Base-by-base conservation (phyloP, 2,329 filamentous ascomycete species). In the Calonectria honghensis region DNA sequence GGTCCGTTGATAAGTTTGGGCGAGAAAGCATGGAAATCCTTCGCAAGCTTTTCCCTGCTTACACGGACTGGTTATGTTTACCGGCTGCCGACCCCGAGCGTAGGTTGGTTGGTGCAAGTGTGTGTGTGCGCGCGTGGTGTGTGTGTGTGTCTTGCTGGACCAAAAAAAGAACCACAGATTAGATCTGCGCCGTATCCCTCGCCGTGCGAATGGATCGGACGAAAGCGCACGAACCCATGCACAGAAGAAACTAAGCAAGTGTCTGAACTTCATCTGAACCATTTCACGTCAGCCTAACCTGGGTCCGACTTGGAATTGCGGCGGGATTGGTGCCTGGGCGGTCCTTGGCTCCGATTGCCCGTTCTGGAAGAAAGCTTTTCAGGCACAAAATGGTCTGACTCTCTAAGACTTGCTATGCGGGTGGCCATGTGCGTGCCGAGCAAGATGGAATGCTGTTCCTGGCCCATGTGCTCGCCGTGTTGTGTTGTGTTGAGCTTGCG, bases 261-360 rank as follows among this genome's bases (percentile, higher is more conserved):
- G 61, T 50, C 20, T 50, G 61, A 45, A 45, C 31, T 65, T 50
- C 39, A 32, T 65, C 39, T 65, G 61, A 65, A 65, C 61, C 61
- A 50, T 50, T 45, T 65, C 61, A 65, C 61, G 41, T 65, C 57
- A 63, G 57, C 57, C 37, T 41, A 37, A 14, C 35, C 52, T 57
- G 20, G 35, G 24, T 14, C 32, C 54, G 57, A 27, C 57, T 63
- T 63, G 57, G 37, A 63, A 63, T 41, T 63, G 57, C 57, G 57
- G 57, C 57, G 57, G 37, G 57, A 61, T 63, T 67, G 31, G 66
- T 41, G 24, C 14, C 32, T 51, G 35, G 39, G 66, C 14, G 27
- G 39, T 35, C 51, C 51, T 41, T 57, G 51, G 41, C 13, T 20
- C 51, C 27, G 13, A 20, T 48, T 57, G 27, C 66, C 51, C 31